Base-by-base conservation (phyloP, 139 green algal genomes). In the Dunaliella primolecta region DNA sequence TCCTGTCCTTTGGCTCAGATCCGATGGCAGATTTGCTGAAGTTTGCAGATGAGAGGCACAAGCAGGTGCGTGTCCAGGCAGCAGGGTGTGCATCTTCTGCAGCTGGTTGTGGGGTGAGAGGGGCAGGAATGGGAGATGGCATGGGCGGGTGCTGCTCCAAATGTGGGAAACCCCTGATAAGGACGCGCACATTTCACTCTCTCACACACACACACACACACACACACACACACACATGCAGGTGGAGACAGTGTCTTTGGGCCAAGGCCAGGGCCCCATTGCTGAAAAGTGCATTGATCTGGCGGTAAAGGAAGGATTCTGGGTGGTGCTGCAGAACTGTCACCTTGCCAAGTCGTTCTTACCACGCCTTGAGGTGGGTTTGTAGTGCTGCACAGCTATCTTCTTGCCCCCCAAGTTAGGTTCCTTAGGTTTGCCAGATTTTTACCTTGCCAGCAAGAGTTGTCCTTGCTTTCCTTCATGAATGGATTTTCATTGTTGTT, bases 291-390 rank as follows among this genome's bases (percentile, higher is more conserved):
- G 74, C 38, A 90, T 96, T 35, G 81, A 91, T 27, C 36, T 91
- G 37, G 93, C 91, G 70, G 88, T 93, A 37, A 82, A 90, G 74
- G 87, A 92, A 31, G 93, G 93, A 29, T 91, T 91, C 86, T 96
- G 93, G 93, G 91, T 96, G 38, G 90, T 93, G 34, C 91, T 95
- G 77, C 90, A 95, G 92, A 96, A 96, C 85, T 96, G 93, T 86
- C 93, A 96, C 84, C 89, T 96, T 74, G 91, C 91, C n/a, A 93
- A 91, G 82, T 89, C 81, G 30, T 96, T 93, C 83, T 83, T 96
- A 81, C 89, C 93, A 1, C 89, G 87, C 2, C 91, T 96, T 20
- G 93, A 96, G 85, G 75, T 90, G 64, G 11, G 72, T 78, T 15
- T 36, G 72, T 78, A n/a, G n/a, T n/a, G n/a, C n/a, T n/a, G n/a